phyloP scores from a whole-genome alignment of 164 flowering plant genomes.

The Dillenia turbinata region DNA sequence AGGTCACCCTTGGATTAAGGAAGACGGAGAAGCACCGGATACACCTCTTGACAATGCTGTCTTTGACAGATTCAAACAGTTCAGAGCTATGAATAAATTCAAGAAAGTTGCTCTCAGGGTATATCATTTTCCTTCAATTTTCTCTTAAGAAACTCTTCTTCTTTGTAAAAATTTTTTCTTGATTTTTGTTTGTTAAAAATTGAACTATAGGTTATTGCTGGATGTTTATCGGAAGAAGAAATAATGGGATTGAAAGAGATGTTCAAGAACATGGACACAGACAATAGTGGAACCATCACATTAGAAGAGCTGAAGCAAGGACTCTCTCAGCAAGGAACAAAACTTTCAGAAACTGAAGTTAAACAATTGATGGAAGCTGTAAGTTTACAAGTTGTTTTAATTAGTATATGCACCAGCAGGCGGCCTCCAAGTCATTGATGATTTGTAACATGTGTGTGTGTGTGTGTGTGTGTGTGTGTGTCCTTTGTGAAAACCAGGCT shows the following conservation, averaged over 20 bases:
- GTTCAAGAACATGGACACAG: constrained; percentile 90
- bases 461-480: background rate
- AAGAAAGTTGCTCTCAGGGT: constrained; percentile 97
- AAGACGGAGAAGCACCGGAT: constrained; percentile 98
- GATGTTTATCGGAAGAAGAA: constrained; percentile 94
- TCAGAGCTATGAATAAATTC: constrained; percentile 92
- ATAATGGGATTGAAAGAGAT: constrained; percentile 85
- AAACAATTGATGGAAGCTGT: constrained; percentile 95
- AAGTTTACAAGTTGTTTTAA: constrained; percentile 20
- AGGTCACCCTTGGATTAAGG: constrained; percentile 99
- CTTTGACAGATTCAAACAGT: constrained; percentile 78
- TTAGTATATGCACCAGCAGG: background rate
- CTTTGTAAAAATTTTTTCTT: background rate
- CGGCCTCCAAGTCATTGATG: no score
- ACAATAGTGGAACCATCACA: constrained; percentile 88
- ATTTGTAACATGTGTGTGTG: background rate
- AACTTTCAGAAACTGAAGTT: constrained; percentile 73
- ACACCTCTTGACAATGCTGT: constrained; percentile 94
- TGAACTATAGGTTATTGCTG: constrained; percentile 70
- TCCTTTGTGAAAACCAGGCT: constrained; percentile 43
- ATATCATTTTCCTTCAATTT: constrained; percentile 5
- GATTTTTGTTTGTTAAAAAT: background rate
- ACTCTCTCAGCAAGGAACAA: constrained; percentile 84
- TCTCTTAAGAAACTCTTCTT: background rate
- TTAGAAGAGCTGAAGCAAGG: constrained; percentile 90